Evolutionary conservation across 2,329 filamentous ascomycete species (phyloP).

Genomic region (Alternaria panax): DNA sequence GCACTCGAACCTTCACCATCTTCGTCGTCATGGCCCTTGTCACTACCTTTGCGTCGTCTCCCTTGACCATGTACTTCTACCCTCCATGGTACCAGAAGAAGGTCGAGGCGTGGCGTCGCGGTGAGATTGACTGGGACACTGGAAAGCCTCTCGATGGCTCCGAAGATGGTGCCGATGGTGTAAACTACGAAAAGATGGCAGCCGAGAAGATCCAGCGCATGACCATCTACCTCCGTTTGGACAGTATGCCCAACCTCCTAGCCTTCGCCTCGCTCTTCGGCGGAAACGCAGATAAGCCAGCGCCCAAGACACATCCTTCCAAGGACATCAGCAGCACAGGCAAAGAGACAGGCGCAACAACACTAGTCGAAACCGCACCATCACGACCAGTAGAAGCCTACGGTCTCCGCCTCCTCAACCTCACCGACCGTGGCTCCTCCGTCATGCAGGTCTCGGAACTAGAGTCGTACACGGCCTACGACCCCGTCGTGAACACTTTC

Average conservation of each 20-base stretch:
- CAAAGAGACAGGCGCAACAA: conserved; percentile 31
- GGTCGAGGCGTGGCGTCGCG: conserved; percentile 76
- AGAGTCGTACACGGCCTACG: conserved; percentile 69
- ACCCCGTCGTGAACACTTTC: conserved; percentile 92
- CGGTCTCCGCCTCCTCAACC: conserved; percentile 82
- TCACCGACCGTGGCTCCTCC: conserved; percentile 91
- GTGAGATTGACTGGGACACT: conserved; percentile 88
- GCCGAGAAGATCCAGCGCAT: conserved; percentile 66
- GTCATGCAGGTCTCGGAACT: conserved; percentile 92
- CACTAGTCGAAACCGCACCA: conserved; percentile 20
- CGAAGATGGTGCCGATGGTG: conserved; percentile 51
- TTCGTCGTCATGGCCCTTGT: conserved; percentile 94
- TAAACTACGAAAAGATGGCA: conserved; percentile 60
- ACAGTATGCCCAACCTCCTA: conserved; percentile 82
- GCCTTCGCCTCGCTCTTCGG: conserved; percentile 82
- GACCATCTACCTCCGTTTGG: conserved; percentile 82
- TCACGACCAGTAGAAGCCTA: conserved; percentile 73
- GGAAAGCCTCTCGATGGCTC: conserved; percentile 56
- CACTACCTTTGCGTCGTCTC: conserved; percentile 85
- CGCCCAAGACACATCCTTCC: conserved; percentile 50
- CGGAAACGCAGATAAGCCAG: conserved; percentile 55
- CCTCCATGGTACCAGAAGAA: conserved; percentile 79
- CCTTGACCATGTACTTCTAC: conserved; percentile 75
- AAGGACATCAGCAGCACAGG: conserved; percentile 25
- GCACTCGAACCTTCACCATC: conserved; percentile 83